Base-by-base conservation (phyloP, 164 flowering plant species). In the Magnolia officinalis region DNA sequence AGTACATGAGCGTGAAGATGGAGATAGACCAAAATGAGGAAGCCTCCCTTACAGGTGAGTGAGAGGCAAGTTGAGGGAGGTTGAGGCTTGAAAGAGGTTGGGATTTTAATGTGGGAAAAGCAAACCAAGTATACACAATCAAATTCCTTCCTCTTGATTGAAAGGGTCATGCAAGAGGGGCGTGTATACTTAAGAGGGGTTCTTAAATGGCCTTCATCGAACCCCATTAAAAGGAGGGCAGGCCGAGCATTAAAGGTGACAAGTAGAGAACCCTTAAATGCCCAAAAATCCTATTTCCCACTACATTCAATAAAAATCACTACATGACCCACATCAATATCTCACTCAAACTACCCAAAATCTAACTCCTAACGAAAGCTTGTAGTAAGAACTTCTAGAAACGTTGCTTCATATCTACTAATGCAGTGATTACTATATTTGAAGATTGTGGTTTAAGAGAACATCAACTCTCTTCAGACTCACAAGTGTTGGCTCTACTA, bases 201-300 rank as follows among this genome's bases (percentile, higher is more conserved):
- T 77, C 83, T 82, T 88, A 80, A 87, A 89, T 86, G 85, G 73
- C 69, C 63, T 75, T 78, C 84, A 85, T 82, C 81, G 77, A 80
- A 77, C 86, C 86, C 79, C 82, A 86, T 84, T 87, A 79, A 87
- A 85, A 82, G 81, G 77, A 50, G 84, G 84, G 82, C 92, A 84
- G 88, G 84, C 84, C 81, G 75, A 72, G 88, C 90, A 88, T 87
- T 88, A 70, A 89, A 85, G 83, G 69, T 72, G 88, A 81, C 90
- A 81, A 88, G 89, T 89, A 80, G 88, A 83, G 80, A 69, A 72
- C 86, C 77, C 84, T 87, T 89, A 74, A 87, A 89, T 89, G 90
- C 86, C 77, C 69, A 52, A 16, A 82, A 85, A 82, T 83, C 83
- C 80, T 68, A 74, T 79, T 78, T 76, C 74, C 74, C 68, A 13